Percentiles rank a stretch among this genome's conserved stretches.
phyloP scores from a whole-genome alignment of 371 early-diverging fungal species.

The Massospora cicadina region DNA sequence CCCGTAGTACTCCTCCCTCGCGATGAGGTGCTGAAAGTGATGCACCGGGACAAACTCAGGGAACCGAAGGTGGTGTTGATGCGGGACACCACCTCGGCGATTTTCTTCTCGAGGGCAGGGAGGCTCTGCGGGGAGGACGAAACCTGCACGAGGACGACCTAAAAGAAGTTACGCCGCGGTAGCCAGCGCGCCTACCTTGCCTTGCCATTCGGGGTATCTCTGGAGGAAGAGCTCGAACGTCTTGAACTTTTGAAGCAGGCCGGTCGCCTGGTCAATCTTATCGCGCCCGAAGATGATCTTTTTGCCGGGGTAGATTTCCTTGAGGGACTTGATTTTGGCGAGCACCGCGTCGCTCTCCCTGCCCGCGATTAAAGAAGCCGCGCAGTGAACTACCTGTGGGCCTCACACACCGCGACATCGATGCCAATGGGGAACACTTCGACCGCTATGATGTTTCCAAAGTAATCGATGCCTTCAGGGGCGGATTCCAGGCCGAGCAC shows the following conservation, averaged over 20 bases:
- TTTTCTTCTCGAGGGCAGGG: conserved; percentile 55
- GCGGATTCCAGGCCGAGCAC: conserved; percentile 76
- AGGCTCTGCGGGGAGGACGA: conserved; percentile 28
- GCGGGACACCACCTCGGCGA: conserved; percentile 74
- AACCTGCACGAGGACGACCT: conserved; percentile 81
- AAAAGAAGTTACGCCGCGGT: background rate
- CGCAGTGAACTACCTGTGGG: conserved; percentile 14
- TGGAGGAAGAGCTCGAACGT: conserved; percentile 86
- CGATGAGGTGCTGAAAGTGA: conserved; percentile 88
- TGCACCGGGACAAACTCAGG: conserved; percentile 89
- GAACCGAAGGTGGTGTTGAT: conserved; percentile 92
- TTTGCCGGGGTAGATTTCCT: conserved; percentile 78
- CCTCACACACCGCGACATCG: conserved; percentile 41
- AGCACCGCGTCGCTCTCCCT: background rate
- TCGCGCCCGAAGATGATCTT: conserved; percentile 94
- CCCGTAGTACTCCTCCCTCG: conserved; percentile 86
- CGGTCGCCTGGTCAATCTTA: conserved; percentile 96
- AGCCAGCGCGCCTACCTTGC: conserved; percentile 26
- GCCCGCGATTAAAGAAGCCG: background rate
- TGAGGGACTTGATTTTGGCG: conserved; percentile 54
- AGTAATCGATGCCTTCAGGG: conserved; percentile 58
- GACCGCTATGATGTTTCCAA: conserved; percentile 56
- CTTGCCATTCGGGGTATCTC: conserved; percentile 76
- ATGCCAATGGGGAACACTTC: conserved; percentile 96
- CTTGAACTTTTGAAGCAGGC: conserved; percentile 89